Evolutionary conservation across 164 flowering plant genomes (phyloP).

Genomic region (Saururus chinensis): DNA sequence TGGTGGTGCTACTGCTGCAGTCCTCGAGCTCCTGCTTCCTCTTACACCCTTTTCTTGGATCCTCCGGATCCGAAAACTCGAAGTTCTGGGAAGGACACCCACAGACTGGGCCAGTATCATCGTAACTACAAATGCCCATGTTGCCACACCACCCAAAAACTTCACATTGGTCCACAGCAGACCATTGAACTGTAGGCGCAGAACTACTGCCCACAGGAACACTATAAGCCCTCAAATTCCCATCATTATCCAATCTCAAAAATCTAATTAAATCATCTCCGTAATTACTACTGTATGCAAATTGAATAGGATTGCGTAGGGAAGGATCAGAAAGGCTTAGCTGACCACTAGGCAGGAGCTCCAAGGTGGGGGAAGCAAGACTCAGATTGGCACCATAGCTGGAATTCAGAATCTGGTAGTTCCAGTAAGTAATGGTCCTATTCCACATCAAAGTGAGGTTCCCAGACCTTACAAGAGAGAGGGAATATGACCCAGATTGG

Average conservation of each 20-base stretch:
- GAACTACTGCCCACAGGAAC: slow-evolving; percentile 23
- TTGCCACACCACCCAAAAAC: slow-evolving; percentile 83
- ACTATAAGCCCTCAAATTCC: slow-evolving; percentile 78
- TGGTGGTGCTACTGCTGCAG: slow-evolving; percentile 40
- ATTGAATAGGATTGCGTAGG: slow-evolving; percentile 12
- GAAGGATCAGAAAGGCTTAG: slow-evolving; percentile 34
- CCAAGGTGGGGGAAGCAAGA: slow-evolving; percentile 40
- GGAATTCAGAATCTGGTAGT: slow-evolving; percentile 16
- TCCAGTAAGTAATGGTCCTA: slow-evolving; percentile 19
- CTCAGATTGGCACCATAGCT: slow-evolving; percentile 7
- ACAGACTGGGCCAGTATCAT: slow-evolving; percentile 46
- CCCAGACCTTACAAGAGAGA: slow-evolving; percentile 13
- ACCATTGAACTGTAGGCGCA: slow-evolving; percentile 32
- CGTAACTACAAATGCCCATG: slow-evolving; percentile 70
- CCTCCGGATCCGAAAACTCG: slow-evolving; percentile 42
- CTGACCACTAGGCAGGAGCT: slow-evolving; percentile 38
- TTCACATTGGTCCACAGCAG: slow-evolving; percentile 67
- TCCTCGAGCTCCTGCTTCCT: slow-evolving; percentile 49
- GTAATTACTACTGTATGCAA: slow-evolving; percentile 72
- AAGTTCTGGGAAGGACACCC: slow-evolving; percentile 73
- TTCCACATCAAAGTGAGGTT: slow-evolving; percentile 29
- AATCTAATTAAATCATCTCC: slow-evolving; percentile 55
- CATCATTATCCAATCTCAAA: slow-evolving; percentile 62
- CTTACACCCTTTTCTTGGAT: slow-evolving; percentile 58
- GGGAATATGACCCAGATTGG: slow-evolving; percentile 25